Percentiles rank a stretch among this genome's conserved stretches.
phyloP scores from a whole-genome alignment of 768 basidiomycete species.

The Amanita phalloides region DNA sequence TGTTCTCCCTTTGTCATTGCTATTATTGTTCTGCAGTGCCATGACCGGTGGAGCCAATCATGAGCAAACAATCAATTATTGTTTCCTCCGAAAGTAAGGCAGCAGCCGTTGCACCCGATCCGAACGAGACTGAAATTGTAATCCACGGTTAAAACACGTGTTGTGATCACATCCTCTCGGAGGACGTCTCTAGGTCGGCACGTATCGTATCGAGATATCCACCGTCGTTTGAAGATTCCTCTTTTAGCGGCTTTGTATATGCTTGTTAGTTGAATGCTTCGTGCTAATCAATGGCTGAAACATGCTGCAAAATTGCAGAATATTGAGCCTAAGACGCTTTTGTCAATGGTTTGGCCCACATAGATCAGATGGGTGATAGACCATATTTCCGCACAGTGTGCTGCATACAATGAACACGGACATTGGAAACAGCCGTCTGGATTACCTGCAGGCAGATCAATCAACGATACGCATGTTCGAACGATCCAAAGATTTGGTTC shows the following conservation, averaged over 20 bases:
- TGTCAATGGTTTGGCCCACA: neutral
- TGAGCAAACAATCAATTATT: neutral
- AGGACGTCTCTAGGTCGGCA: neutral
- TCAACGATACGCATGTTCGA: neutral
- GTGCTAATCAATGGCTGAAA: neutral
- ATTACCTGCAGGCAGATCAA: neutral
- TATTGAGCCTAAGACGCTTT: neutral
- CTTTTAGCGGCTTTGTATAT: neutral
- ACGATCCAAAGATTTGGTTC: neutral
- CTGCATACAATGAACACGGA: too few relatives aligned
- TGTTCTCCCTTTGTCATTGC: neutral
- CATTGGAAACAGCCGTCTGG: neutral
- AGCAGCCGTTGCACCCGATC: neutral
- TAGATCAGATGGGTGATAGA: neutral
- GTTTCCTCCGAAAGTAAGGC: neutral
- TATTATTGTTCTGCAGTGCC: neutral
- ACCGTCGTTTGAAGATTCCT: neutral
- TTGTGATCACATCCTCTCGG: neutral
- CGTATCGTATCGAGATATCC: neutral
- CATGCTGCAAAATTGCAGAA: neutral
- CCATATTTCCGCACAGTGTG: neutral
- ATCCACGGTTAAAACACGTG: slow-evolving; percentile 3
- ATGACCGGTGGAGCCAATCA: neutral
- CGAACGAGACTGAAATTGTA: neutral
- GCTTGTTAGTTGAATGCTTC: neutral